phyloP scores from a whole-genome alignment of 371 early-diverging fungal genomes.

The Mortierella sp. region DNA sequence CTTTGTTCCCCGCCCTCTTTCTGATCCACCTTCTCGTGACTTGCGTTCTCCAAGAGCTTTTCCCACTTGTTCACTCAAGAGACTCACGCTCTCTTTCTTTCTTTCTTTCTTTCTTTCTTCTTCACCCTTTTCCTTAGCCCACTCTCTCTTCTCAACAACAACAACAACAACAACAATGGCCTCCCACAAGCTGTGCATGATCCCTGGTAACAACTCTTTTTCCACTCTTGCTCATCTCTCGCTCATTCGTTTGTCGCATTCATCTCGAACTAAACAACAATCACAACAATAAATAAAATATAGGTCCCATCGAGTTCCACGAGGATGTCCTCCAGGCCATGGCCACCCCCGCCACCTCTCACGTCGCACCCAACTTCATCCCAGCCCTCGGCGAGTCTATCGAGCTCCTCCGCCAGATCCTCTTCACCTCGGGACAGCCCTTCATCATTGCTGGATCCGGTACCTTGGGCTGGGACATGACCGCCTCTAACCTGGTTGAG shows the following conservation, averaged over 20 bases:
- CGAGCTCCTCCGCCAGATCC: slow-evolving; percentile 86
- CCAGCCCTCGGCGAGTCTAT: slow-evolving; percentile 89
- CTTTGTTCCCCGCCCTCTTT: too few species aligned
- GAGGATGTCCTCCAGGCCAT: slow-evolving; percentile 89
- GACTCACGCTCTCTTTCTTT: too few species aligned
- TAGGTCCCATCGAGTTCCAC: slow-evolving; percentile 96
- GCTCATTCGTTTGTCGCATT: neutral
- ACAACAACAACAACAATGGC: slow-evolving; percentile 52
- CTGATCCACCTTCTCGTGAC: neutral
- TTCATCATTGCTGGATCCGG: slow-evolving; percentile 96
- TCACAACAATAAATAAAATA: neutral
- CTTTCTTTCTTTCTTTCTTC: neutral
- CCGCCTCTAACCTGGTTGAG: slow-evolving; percentile 91
- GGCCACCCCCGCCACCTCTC: slow-evolving; percentile 93
- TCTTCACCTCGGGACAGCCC: slow-evolving; percentile 91
- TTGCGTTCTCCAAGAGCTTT: neutral
- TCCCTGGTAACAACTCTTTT: slow-evolving; percentile 75
- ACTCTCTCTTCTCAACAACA: slow-evolving; percentile 12
- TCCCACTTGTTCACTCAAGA: too few species aligned
- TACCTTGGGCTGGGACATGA: slow-evolving; percentile 96
- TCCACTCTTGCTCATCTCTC: neutral
- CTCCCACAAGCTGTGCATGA: slow-evolving; percentile 89
- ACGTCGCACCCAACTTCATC: slow-evolving; percentile 93
- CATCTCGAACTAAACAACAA: neutral
- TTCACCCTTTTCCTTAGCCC: neutral